phyloP scores from a whole-genome alignment of 495 filamentous ascomycete species.

The Xylaria grammica region DNA sequence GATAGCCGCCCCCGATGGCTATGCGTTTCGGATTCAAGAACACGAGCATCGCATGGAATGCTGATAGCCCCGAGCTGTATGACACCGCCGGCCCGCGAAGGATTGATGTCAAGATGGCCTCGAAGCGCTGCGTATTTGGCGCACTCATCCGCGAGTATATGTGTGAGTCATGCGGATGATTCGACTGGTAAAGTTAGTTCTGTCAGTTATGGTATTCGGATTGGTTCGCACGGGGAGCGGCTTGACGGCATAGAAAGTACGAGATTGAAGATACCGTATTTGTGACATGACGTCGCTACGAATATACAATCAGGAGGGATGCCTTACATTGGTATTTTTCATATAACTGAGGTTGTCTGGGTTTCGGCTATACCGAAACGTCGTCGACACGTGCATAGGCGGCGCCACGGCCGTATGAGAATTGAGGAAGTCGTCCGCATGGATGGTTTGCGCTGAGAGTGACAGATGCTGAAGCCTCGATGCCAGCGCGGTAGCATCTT shows the following conservation, averaged over 20 bases:
- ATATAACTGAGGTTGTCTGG: conserved; percentile 64
- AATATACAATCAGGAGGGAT: not conserved
- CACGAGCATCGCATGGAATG: conserved; percentile 82
- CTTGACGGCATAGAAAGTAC: not conserved
- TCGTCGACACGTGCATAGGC: conserved; percentile 84
- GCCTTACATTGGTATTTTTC: conserved; percentile 50
- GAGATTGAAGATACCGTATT: not conserved
- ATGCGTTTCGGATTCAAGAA: conserved; percentile 79
- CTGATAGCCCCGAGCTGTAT: conserved; percentile 84
- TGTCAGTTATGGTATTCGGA: not conserved
- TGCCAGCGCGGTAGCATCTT: conserved; percentile 24
- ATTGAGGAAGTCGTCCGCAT: conserved; percentile 83
- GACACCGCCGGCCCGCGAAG: conserved; percentile 71
- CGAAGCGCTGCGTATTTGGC: conserved; percentile 82
- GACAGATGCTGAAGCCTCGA: conserved; percentile 45
- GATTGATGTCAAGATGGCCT: conserved; percentile 75
- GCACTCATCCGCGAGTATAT: conserved; percentile 81
- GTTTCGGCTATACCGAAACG: conserved; percentile 77
- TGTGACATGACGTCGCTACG: not conserved
- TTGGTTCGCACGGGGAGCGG: not conserved
- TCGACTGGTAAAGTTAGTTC: conserved; percentile 36
- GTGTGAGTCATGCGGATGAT: conserved; percentile 51
- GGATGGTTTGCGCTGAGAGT: conserved; percentile 75
- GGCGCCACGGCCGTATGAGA: conserved; percentile 77
- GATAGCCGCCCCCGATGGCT: conserved; percentile 82